phyloP scores from a whole-genome alignment of 2,329 filamentous ascomycete genomes.

The Balansia obtecta region DNA sequence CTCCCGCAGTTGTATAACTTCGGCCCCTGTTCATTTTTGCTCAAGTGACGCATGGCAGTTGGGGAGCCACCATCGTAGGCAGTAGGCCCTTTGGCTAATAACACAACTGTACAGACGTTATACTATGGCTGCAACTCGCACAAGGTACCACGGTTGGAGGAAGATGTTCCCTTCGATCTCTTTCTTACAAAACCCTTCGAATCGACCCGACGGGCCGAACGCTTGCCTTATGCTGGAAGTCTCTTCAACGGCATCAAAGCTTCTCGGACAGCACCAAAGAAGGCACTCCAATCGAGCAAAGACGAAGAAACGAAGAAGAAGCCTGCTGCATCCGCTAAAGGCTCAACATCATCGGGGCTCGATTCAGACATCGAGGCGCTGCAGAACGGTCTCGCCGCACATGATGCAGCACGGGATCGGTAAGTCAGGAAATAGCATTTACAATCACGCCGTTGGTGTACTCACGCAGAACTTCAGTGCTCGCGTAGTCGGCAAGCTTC shows the following conservation, averaged over 20 bases:
- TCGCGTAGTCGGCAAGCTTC: constrained; percentile 22
- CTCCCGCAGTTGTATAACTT: background rate
- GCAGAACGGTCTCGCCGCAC: constrained; percentile 27
- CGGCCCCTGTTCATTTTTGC: background rate
- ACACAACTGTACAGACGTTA: constrained; percentile 30
- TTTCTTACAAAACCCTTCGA: constrained; percentile 42
- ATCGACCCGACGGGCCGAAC: constrained; percentile 31
- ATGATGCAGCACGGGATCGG: constrained; percentile 24
- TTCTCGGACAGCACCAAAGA: constrained; percentile 8
- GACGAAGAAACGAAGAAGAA: constrained; percentile 18
- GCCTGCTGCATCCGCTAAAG: constrained; percentile 19
- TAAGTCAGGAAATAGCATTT: constrained; percentile 12
- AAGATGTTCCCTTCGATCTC: constrained; percentile 40
- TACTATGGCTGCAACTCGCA: constrained; percentile 40
- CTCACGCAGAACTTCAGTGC: constrained; percentile 20
- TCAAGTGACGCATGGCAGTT: constrained; percentile 3
- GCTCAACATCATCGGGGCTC: constrained; percentile 26
- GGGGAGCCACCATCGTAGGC: constrained; percentile 3
- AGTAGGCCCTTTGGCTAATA: constrained; percentile 4
- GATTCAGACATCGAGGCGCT: constrained; percentile 39
- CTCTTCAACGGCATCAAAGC: constrained; percentile 31
- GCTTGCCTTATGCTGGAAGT: constrained; percentile 38
- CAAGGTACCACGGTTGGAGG: constrained; percentile 29
- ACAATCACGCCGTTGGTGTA: constrained; percentile 3
- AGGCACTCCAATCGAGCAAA: constrained; percentile 19